phyloP scores from a whole-genome alignment of 805 yeast species.

The Wickerhamiella bombiphila region DNA sequence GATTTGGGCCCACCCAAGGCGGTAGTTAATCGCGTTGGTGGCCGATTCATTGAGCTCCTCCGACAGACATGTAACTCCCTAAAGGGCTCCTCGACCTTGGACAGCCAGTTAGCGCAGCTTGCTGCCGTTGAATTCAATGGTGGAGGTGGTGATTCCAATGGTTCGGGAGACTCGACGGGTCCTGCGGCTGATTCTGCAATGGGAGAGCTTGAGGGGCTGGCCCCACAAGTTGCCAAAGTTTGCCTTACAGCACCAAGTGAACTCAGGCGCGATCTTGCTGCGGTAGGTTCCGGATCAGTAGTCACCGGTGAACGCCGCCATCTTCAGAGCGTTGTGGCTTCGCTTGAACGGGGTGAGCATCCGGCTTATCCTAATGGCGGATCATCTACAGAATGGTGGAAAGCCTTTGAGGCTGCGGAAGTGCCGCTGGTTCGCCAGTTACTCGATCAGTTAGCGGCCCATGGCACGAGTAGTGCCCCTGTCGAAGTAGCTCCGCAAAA shows the following conservation, averaged over 20 bases:
- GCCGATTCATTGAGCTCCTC: conserved; percentile 21
- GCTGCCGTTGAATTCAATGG: neutral
- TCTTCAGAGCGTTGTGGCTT: neutral
- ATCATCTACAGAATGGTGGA: conserved; percentile 28
- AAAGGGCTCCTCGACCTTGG: conserved; percentile 11
- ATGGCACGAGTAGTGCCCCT: neutral
- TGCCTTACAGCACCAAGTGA: conserved; percentile 4
- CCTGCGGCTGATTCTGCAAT: neutral
- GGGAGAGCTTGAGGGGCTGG: conserved; percentile 23
- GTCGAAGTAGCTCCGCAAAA: conserved; percentile 25
- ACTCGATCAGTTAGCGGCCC: conserved; percentile 6
- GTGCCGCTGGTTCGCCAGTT: conserved; percentile 21
- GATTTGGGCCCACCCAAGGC: conserved; percentile 1
- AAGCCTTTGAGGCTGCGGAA: conserved; percentile 25
- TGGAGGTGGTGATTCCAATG: too few relatives aligned
- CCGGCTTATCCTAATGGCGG: conserved; percentile 20
- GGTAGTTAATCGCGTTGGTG: conserved; percentile 18
- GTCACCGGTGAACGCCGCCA: conserved; percentile 1
- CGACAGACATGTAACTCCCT: conserved; percentile 14
- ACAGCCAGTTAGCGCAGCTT: conserved; percentile 17
- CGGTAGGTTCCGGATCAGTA: neutral
- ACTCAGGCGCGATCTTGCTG: conserved; percentile 3
- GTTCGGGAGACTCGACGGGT: too few relatives aligned
- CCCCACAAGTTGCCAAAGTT: conserved; percentile 33
- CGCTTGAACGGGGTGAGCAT: conserved; percentile 14